Evolutionary conservation across 78 protist species (phyloP).

Genomic region (Dictyostelium brefeldianum): DNA sequence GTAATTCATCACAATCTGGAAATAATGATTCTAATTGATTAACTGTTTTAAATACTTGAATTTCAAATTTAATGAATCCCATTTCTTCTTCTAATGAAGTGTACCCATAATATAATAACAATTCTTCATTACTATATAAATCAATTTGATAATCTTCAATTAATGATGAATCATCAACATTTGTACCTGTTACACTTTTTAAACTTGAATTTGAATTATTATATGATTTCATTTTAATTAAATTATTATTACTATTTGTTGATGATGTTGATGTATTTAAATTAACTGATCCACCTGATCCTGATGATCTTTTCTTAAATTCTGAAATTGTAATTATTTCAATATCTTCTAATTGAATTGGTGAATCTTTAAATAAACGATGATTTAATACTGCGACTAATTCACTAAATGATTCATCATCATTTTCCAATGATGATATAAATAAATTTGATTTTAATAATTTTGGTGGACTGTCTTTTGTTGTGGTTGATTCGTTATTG

Average conservation of each 20-base stretch:
- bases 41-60: constrained; percentile 37
- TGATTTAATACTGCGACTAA: constrained; percentile 48
- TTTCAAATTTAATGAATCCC: constrained; percentile 14
- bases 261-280: constrained; percentile 10
- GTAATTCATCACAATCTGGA: constrained; percentile 16
- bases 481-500: background rate
- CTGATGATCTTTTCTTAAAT: background rate
- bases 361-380: constrained; percentile 44
- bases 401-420: constrained; percentile 4
- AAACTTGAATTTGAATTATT: background rate
- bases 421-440: constrained; percentile 11
- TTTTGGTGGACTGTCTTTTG: background rate
- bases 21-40: constrained; percentile 12
- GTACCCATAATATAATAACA: constrained; percentile 60
- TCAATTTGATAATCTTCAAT: constrained; percentile 38
- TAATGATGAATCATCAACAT: background rate
- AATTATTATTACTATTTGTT: background rate
- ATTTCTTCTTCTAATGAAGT: constrained; percentile 30
- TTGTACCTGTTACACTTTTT: background rate
- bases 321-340: constrained; percentile 40
- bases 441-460: constrained; percentile 1
- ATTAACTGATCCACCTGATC: too few species aligned
- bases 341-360: constrained; percentile 44
- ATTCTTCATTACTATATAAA: constrained; percentile 35
- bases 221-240: background rate